Percentiles rank a stretch among this genome's conserved stretches.
phyloP scores from a whole-genome alignment of 2,329 filamentous ascomycete genomes.

The Botrytis cinerea region DNA sequence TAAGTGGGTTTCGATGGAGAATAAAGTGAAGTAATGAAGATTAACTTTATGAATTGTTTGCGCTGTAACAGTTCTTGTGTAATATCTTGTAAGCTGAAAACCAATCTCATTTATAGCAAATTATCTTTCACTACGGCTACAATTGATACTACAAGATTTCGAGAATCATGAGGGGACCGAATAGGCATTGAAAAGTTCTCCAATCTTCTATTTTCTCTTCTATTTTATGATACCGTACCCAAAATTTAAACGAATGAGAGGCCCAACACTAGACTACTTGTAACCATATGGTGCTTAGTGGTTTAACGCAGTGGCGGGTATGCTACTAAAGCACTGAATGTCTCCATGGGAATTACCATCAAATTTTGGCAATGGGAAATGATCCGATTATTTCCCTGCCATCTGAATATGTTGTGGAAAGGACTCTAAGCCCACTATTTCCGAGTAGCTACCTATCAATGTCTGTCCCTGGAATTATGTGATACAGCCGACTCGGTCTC shows the following conservation, averaged over 20 bases:
- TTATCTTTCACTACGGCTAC: not conserved
- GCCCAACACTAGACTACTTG: fast-evolving
- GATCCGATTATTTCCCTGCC: not conserved
- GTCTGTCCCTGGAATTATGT: not conserved
- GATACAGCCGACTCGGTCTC: not conserved
- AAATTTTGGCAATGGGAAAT: fast-evolving
- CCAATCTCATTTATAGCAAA: not conserved
- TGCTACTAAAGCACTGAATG: not conserved
- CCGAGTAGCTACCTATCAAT: not conserved
- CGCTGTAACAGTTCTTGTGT: not conserved
- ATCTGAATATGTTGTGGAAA: not conserved
- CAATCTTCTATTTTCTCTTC: not conserved
- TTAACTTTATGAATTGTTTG: not conserved
- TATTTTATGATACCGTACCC: not conserved
- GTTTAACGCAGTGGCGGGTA: too few relatives aligned
- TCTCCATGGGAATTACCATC: not conserved
- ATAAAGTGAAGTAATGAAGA: too few relatives aligned
- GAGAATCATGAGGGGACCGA: not conserved
- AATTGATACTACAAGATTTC: not conserved
- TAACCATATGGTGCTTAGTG: not conserved
- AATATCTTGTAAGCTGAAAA: fast-evolving
- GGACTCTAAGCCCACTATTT: not conserved
- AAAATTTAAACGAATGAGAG: not conserved
- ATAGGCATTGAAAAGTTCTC: not conserved
- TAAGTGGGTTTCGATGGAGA: too few relatives aligned